Conservation (phyloP, 1,284 basidiomycete species). For the Schizophyllum commune region DNA sequence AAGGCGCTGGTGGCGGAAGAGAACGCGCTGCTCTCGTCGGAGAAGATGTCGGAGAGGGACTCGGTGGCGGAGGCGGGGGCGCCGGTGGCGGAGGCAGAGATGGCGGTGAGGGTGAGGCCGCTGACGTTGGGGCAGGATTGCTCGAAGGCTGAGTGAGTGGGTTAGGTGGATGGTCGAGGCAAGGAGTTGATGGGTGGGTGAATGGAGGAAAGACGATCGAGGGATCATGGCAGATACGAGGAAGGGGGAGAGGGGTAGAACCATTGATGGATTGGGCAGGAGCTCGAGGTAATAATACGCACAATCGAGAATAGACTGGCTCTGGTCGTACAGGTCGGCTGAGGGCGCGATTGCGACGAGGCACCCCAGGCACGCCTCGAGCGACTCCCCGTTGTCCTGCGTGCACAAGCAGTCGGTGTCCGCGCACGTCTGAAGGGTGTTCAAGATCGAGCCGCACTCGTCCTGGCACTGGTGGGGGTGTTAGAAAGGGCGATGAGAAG, state of each 20-base stretch:
- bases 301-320: constrained; percentile 13
- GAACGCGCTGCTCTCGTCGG: neutral
- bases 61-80: neutral
- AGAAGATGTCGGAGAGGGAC: neutral
- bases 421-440: constrained; percentile 9
- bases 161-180: too few species aligned
- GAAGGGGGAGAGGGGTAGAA: too few species aligned
- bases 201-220: too few species aligned
- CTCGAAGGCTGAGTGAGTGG: neutral
- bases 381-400: constrained; percentile 7
- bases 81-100: neutral
- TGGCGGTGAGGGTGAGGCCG: neutral
- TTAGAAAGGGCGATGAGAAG: neutral
- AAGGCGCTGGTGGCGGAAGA: neutral
- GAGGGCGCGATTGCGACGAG: constrained; percentile 9
- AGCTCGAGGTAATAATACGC: constrained; percentile 3
- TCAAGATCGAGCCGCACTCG: neutral
- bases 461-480: neutral
- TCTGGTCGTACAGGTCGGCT: constrained; percentile 1
- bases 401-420: constrained; percentile 15
- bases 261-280: neutral
- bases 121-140: neutral
- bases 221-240: too few species aligned
- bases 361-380: constrained; percentile 17
- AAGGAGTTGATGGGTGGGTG: too few species aligned